phyloP scores from a whole-genome alignment of 2,329 filamentous ascomycete genomes.

The Fusarium sp. region DNA sequence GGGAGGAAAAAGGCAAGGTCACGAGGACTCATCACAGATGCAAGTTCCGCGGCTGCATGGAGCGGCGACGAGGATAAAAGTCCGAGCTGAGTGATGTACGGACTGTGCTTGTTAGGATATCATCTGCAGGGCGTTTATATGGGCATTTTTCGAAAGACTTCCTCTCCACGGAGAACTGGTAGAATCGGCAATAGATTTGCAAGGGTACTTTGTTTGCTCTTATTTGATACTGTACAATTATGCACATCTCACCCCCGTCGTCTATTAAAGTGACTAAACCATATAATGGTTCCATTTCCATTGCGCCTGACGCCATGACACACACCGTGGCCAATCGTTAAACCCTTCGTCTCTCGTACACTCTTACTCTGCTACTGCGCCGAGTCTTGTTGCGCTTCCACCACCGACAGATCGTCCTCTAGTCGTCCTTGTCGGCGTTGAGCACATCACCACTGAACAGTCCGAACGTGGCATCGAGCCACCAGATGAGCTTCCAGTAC shows the following conservation, averaged over 20 bases:
- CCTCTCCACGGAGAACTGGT: constrained; percentile 28
- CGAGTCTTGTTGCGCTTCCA: constrained; percentile 16
- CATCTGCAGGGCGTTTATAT: constrained; percentile 40
- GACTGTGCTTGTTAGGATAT: constrained; percentile 6
- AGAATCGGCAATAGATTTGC: constrained; percentile 40
- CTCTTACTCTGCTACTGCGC: constrained; percentile 10
- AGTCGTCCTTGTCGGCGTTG: constrained; percentile 69
- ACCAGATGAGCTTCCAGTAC: constrained; percentile 75
- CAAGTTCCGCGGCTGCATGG: constrained; percentile 45
- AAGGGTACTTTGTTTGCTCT: constrained; percentile 39
- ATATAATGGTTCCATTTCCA: constrained; percentile 23
- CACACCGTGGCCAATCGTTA: constrained; percentile 41
- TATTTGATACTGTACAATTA: constrained; percentile 44
- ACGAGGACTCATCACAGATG: constrained; percentile 44
- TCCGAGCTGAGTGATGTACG: constrained; percentile 19
- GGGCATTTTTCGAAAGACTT: constrained; percentile 34
- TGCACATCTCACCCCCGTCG: constrained; percentile 31
- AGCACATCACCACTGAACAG: constrained; percentile 70
- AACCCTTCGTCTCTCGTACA: constrained; percentile 46
- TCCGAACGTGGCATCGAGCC: constrained; percentile 67
- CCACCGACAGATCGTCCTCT: constrained; percentile 23
- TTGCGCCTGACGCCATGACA: constrained; percentile 46
- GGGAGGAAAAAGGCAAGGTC: constrained; percentile 36
- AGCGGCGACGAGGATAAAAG: constrained; percentile 30
- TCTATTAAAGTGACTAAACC: constrained; percentile 37